These are phyloP conservation scores for Fragaria iinumae DNA, from an alignment of 306 rosid genomes.

Conservation along the genomic window DNA sequence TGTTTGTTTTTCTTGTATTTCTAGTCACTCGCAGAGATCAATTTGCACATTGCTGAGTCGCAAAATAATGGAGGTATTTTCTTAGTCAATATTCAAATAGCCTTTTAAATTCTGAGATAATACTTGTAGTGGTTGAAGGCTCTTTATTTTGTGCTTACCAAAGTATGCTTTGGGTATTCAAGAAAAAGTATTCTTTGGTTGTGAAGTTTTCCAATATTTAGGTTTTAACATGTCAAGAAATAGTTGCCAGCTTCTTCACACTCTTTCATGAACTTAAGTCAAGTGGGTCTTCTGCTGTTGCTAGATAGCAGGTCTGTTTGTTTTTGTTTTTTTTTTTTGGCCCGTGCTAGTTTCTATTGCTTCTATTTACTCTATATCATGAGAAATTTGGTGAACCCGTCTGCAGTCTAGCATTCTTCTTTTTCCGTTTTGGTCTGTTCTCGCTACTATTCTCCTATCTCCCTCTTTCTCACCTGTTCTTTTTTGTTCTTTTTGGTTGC, in stretches of 20 bases:
- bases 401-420: neutral
- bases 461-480: neutral
- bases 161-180: too few species aligned
- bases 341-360: neutral
- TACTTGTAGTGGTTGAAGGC: conserved; percentile 19
- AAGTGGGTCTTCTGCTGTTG: neutral
- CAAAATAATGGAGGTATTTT: conserved; percentile 86
- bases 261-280: neutral
- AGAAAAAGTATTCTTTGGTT: neutral
- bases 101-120: conserved; percentile 13
- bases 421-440: neutral
- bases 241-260: neutral
- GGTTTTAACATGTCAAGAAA: neutral
- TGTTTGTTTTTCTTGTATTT: conserved; percentile 35
- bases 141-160: neutral
- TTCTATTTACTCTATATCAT: neutral
- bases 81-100: conserved; percentile 26
- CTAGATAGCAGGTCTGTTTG: neutral
- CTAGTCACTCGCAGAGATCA: conserved; percentile 84
- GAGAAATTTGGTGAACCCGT: neutral
- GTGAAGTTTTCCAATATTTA: neutral
- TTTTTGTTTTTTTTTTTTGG: neutral
- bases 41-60: conserved; percentile 63
- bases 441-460: neutral
- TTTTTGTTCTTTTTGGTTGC: neutral